phyloP scores from a whole-genome alignment of 352 stramenopile species.

The Phytophthora sojae region DNA sequence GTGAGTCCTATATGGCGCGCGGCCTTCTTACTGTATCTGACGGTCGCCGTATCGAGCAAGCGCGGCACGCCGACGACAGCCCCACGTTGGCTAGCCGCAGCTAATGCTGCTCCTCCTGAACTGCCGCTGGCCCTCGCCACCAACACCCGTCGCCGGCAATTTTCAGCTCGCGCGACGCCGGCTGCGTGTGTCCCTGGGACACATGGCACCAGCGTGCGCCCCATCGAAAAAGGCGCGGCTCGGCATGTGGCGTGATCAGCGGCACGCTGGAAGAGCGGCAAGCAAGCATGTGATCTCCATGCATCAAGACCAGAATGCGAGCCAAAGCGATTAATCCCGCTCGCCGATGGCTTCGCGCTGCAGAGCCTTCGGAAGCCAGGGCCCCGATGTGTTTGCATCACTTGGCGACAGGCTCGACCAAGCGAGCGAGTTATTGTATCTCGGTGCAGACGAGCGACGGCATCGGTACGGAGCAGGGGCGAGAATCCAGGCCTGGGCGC shows the following conservation, averaged over 20 bases:
- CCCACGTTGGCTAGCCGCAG: slow-evolving; percentile 4
- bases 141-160: no score
- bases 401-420: background rate
- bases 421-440: background rate
- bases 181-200: background rate
- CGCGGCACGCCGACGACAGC: slow-evolving; percentile 8
- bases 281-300: background rate
- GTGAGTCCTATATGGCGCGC: background rate
- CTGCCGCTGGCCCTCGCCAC: background rate
- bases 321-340: background rate
- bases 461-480: slow-evolving; percentile 27
- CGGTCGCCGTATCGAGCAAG: background rate
- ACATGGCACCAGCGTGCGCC: background rate
- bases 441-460: slow-evolving; percentile 18
- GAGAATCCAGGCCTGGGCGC: slow-evolving; percentile 26
- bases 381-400: background rate
- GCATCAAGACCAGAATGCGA: background rate
- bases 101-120: slow-evolving; percentile 1
- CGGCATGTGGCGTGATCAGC: slow-evolving; percentile 11
- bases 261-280: background rate
- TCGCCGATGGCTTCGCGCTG: background rate
- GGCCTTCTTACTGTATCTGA: background rate
- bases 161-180: no score
- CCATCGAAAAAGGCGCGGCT: slow-evolving; percentile 8
- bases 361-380: background rate